Evolutionary conservation across 2,329 filamentous ascomycete species (phyloP).

Genomic region (Penicillium fuscoglaucum): DNA sequence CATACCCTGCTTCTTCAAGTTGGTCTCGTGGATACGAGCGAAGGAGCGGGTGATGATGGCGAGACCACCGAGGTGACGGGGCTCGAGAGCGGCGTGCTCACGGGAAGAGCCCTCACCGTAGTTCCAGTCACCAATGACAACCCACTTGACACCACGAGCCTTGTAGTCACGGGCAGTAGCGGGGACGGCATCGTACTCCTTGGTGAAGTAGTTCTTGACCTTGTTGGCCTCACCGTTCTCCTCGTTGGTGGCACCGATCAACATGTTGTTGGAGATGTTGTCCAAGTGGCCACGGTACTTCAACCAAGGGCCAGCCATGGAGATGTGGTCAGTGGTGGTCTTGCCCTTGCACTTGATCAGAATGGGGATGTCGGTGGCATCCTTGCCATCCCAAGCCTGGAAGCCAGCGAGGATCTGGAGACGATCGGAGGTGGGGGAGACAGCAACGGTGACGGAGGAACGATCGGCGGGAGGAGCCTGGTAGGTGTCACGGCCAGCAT

Average conservation of each 20-base stretch:
- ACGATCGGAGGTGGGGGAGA: conserved; percentile 87
- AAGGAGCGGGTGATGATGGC: conserved; percentile 96
- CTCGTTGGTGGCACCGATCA: conserved; percentile 93
- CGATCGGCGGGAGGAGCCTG: conserved; percentile 89
- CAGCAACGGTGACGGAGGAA: conserved; percentile 69
- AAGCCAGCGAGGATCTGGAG: conserved; percentile 90
- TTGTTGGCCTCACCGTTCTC: conserved; percentile 98
- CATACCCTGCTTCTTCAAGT: conserved; percentile 99
- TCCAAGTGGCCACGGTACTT: conserved; percentile 99
- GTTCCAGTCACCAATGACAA: conserved; percentile 99
- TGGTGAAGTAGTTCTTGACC: conserved; percentile 85
- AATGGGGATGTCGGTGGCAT: conserved; percentile 79
- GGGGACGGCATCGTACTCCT: conserved; percentile 83
- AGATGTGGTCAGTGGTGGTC: conserved; percentile 96
- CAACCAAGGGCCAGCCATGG: conserved; percentile 92
- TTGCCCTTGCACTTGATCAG: conserved; percentile 96
- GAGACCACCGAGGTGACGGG: conserved; percentile 92
- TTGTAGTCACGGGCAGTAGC: conserved; percentile 98
- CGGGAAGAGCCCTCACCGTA: conserved; percentile 97
- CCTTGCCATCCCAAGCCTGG: conserved; percentile 86
- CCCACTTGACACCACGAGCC: conserved; percentile 93
- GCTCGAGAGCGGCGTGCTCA: conserved; percentile 97
- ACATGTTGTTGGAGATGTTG: conserved; percentile 96
- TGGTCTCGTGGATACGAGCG: conserved; percentile 99
- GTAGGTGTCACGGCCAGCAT: conserved; percentile 90